A percentile compares a stretch with the other conserved stretches of the same genome.
Conservation (phyloP, 169 alveolate species). For the Eimeria brunetti region DNA sequence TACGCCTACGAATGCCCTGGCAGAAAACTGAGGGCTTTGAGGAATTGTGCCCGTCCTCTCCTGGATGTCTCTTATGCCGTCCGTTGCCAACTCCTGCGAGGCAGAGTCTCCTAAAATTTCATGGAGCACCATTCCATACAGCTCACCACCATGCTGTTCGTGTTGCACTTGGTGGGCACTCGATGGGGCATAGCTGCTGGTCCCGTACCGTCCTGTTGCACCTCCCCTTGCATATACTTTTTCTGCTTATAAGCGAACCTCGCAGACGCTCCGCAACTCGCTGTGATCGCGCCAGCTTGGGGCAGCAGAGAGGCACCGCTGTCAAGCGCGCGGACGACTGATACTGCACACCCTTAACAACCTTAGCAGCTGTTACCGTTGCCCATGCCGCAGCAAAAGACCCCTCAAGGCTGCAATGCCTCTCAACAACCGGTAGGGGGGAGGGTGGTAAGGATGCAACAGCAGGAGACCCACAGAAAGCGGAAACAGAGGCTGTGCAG, state of each 20-base stretch:
- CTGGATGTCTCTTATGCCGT: slow-evolving; percentile 89
- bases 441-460: neutral
- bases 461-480: neutral
- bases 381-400: neutral
- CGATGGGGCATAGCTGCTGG: neutral
- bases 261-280: slow-evolving; percentile 6
- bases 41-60: slow-evolving; percentile 84
- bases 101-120: slow-evolving; percentile 92
- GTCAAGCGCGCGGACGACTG: neutral
- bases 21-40: slow-evolving; percentile 88
- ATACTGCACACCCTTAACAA: neutral
- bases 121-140: slow-evolving; percentile 90
- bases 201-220: neutral
- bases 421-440: neutral
- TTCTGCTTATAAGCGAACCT: neutral
- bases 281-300: neutral
- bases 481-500: neutral
- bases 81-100: slow-evolving; percentile 92
- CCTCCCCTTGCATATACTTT: neutral
- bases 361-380: neutral
- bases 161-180: neutral
- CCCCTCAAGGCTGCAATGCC: neutral
- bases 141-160: neutral
- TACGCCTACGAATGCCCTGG: slow-evolving; percentile 88
- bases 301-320: neutral